These are phyloP conservation scores for Candida maesae DNA, from an alignment of 805 yeast species.

Conservation along the genomic window DNA sequence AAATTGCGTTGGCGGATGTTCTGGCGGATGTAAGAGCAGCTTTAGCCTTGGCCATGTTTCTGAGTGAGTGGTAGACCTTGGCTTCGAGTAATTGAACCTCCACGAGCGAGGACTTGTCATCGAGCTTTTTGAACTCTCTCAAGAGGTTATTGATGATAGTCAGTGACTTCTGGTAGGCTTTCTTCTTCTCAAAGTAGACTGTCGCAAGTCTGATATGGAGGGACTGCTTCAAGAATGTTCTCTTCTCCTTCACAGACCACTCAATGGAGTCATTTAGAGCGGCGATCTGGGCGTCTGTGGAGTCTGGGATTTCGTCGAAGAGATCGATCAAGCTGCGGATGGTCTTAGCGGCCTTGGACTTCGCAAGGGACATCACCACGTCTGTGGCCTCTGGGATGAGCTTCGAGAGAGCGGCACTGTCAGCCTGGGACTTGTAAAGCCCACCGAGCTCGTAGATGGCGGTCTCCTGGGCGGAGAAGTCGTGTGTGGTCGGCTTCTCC, in stretches of 20 bases:
- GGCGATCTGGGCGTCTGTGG: slow-evolving; percentile 65
- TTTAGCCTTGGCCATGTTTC: slow-evolving; percentile 86
- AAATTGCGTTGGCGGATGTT: slow-evolving; percentile 95
- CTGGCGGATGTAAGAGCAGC: slow-evolving; percentile 94
- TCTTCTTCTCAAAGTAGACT: slow-evolving; percentile 61
- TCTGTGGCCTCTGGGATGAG: slow-evolving; percentile 67
- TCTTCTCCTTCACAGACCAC: slow-evolving; percentile 81
- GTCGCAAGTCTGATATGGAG: slow-evolving; percentile 80
- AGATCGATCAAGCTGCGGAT: slow-evolving; percentile 77
- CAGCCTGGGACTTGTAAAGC: slow-evolving; percentile 50
- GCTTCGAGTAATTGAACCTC: slow-evolving; percentile 93
- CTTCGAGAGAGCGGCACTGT: slow-evolving; percentile 48
- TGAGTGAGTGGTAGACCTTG: slow-evolving; percentile 83
- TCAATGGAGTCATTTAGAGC: slow-evolving; percentile 77
- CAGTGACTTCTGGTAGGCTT: slow-evolving; percentile 63
- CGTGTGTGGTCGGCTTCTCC: slow-evolving; percentile 24
- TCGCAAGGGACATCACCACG: slow-evolving; percentile 78
- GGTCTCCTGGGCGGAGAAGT: slow-evolving; percentile 26
- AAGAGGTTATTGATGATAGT: slow-evolving; percentile 67
- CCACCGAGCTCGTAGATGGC: slow-evolving; percentile 69
- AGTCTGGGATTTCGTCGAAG: slow-evolving; percentile 58
- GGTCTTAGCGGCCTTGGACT: slow-evolving; percentile 92
- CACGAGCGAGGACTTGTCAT: slow-evolving; percentile 91
- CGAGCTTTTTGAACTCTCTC: slow-evolving; percentile 85
- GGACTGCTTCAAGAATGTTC: slow-evolving; percentile 85